A percentile compares a stretch with the other conserved stretches of the same genome.
phyloP scores from a whole-genome alignment of 176 grass and related monocot species.

The Aegilops sharonensis region DNA sequence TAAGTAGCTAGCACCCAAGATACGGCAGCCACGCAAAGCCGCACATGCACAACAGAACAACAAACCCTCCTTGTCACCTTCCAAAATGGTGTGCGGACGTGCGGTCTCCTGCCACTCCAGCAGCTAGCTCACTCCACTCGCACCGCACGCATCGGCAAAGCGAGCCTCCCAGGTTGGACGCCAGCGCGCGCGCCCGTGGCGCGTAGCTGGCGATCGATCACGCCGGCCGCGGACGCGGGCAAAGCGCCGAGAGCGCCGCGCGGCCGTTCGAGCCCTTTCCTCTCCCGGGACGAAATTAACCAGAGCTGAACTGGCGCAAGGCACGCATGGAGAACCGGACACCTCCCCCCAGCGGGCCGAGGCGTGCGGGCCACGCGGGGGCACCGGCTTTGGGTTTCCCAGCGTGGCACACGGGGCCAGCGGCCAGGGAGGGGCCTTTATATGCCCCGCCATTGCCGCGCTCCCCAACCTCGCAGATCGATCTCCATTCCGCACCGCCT shows the following conservation, averaged over 20 bases:
- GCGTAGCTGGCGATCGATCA: not conserved
- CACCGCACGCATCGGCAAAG: conserved; percentile 22
- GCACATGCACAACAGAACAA: not conserved
- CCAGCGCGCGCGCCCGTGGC: not conserved
- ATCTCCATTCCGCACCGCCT: conserved; percentile 20
- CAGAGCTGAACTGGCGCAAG: conserved; percentile 46
- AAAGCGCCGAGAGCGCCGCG: conserved; percentile 36
- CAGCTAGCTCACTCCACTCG: not conserved
- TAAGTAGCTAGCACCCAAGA: not conserved
- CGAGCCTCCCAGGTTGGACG: not conserved
- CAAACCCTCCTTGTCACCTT: not conserved
- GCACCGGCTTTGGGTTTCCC: not conserved
- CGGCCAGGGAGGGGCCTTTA: conserved; percentile 18
- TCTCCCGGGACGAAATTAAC: conserved; percentile 35
- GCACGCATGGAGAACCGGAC: conserved; percentile 30
- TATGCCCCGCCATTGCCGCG: conserved; percentile 42
- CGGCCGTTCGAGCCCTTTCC: conserved; percentile 28
- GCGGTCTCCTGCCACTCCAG: not conserved
- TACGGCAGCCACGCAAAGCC: not conserved
- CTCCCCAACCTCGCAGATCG: conserved; percentile 8
- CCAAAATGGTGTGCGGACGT: not conserved
- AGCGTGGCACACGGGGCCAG: not conserved
- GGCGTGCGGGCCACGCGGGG: conserved; percentile 25
- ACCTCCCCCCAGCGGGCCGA: not conserved
- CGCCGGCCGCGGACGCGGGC: conserved; percentile 1